Evolutionary conservation across 176 grass and related monocot genomes (phyloP).

Genomic region (Bromus sterilis): DNA sequence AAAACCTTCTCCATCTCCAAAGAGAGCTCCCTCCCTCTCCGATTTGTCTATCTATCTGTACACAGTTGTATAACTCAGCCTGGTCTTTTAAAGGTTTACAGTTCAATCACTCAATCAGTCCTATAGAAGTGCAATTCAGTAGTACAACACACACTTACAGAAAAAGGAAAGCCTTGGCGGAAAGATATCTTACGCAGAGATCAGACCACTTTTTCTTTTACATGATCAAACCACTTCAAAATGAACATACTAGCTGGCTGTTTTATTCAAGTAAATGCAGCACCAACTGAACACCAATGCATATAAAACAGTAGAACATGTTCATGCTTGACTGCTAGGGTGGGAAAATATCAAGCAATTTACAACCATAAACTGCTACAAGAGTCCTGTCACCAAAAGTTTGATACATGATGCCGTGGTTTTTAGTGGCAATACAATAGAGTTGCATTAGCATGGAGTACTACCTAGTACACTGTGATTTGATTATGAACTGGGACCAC

Average conservation of each 20-base stretch:
- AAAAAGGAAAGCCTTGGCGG: neutral
- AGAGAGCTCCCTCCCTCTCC: too few relatives aligned
- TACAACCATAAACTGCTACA: neutral
- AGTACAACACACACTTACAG: neutral
- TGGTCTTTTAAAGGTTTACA: neutral
- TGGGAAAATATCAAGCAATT: neutral
- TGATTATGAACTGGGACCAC: slow-evolving; percentile 12
- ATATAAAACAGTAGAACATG: neutral
- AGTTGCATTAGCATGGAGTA: slow-evolving; percentile 3
- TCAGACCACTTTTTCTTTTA: neutral
- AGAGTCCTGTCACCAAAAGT: neutral
- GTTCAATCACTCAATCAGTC: neutral
- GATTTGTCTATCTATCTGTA: too few relatives aligned
- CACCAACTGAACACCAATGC: neutral
- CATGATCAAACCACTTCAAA: neutral
- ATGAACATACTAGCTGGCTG: neutral
- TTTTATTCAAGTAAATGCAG: neutral
- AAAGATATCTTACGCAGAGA: neutral
- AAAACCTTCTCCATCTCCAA: neutral
- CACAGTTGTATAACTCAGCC: neutral
- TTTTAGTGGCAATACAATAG: neutral
- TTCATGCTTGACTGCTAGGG: neutral
- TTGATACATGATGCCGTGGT: neutral
- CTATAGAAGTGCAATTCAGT: neutral
- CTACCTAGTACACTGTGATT: slow-evolving; percentile 27